Conservation (phyloP, 1,284 basidiomycete genomes). For the Mycosarcoma mackinlayi region DNA sequence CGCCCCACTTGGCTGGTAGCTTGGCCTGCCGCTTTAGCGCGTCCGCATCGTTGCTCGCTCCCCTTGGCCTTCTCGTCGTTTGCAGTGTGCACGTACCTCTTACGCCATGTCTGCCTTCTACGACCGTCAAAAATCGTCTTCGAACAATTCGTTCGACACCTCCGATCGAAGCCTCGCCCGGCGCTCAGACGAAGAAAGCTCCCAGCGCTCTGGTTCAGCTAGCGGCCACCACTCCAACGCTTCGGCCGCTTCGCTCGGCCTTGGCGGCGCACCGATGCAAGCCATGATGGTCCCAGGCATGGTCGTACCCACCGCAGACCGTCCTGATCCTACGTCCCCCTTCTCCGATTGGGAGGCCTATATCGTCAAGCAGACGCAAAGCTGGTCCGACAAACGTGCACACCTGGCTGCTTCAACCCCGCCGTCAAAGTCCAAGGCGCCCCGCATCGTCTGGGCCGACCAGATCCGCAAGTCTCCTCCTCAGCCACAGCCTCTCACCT, state of each 20-base stretch:
- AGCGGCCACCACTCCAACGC: constrained; percentile 12
- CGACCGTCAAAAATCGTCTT: constrained; percentile 11
- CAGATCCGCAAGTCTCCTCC: constrained; percentile 34
- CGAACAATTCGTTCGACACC: constrained; percentile 12
- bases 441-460: constrained; percentile 43
- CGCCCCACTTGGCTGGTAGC: too few relatives aligned
- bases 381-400: constrained; percentile 28
- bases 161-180: constrained; percentile 10
- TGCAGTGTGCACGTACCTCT: not conserved
- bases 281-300: constrained; percentile 43
- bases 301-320: constrained; percentile 20
- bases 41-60: not conserved
- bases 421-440: not conserved
- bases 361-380: constrained; percentile 36
- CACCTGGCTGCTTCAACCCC: constrained; percentile 11
- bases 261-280: constrained; percentile 32
- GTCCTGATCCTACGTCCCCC: constrained; percentile 23
- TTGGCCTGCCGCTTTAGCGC: too few relatives aligned
- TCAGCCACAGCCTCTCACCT: constrained; percentile 21
- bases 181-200: not conserved
- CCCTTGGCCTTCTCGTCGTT: not conserved
- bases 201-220: not conserved
- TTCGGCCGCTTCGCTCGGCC: constrained; percentile 17
- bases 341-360: constrained; percentile 47
- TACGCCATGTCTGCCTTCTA: constrained; percentile 24